Base-by-base conservation (phyloP, 1,139 yeast genomes). In the Eremothecium cymbalariae region DNA sequence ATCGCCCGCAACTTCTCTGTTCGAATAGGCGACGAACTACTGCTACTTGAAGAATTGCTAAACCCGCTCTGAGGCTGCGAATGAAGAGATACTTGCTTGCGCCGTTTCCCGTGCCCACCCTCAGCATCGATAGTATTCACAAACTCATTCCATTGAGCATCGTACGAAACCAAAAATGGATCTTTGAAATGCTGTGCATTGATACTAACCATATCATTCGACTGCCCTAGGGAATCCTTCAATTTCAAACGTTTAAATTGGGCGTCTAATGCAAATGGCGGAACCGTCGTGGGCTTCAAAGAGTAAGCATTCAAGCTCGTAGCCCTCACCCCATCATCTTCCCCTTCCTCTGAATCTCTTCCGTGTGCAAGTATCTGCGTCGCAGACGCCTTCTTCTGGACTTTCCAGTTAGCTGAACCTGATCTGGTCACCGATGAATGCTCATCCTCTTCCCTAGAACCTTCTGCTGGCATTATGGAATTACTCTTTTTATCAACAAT, bases 251-350 rank as follows among this genome's bases (percentile, higher is more conserved):
- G 39, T 15, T 40, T 37, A 25, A 43, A 43, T 33, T 44, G 45
- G 25, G 45, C 42, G 15, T 50, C 51, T 31, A 57, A 33, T 3
- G 48, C 59, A 44, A 51, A 56, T 6, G 62, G 61, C 2, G 62
- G 61, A 1, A 57, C 53, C 2, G 60, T 52, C 5, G 48, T 49
- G 3, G 61, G 58, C 19, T 40, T 38, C 8, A 53, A 39, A 3
- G 57, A 42, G 36, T 55, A 51, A 4, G 53, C 37, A 36, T 53
- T 56, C 31, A 53, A 35, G 32, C 31, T 34, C 4, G 16, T 18
- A 14, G 29, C n/a, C 8, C 18, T 16, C 21, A 17, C 30, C 3
- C 15, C 5, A 9, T 23, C 25, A 7, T 14, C 25, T 6, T 23
- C 25, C 7, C 25, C 14, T 11, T 27, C 30, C 21, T 17, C 30